Percentiles rank a stretch among this genome's conserved stretches.
Conservation (phyloP, 345 rosid genomes). For the Pseudoturritis turrita region DNA sequence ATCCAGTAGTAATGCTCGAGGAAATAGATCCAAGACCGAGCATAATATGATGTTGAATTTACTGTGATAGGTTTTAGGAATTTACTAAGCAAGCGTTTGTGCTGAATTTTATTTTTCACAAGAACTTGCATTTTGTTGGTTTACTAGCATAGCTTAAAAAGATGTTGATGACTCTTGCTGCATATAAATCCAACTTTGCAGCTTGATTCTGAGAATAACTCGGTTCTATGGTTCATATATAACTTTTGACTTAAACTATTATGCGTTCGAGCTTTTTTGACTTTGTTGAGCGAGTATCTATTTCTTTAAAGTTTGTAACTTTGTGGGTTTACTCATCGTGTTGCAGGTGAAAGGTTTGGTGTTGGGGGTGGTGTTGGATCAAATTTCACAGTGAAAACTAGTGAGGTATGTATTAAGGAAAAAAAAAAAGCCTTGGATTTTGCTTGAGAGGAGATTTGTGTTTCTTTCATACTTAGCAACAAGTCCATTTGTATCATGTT, state of each 20-base stretch:
- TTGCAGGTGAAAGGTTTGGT: constrained; percentile 50
- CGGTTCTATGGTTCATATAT: no score
- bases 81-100: no score
- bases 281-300: neutral
- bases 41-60: neutral
- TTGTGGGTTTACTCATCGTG: constrained; percentile 11
- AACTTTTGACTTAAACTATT: neutral
- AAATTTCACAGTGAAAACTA: constrained; percentile 65
- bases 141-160: neutral
- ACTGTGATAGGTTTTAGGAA: neutral
- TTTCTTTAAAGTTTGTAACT: constrained; percentile 5
- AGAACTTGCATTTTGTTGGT: neutral
- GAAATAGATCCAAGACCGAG: constrained; percentile 5
- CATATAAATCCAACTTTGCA: no score
- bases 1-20: neutral
- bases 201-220: neutral
- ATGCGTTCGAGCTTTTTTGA: neutral
- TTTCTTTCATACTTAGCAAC: neutral
- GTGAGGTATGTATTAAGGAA: constrained; percentile 55
- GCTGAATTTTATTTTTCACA: neutral
- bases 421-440: neutral
- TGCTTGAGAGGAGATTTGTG: neutral
- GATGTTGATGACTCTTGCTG: neutral
- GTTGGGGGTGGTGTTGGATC: constrained; percentile 52
- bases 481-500: constrained; percentile 11